phyloP scores from a whole-genome alignment of 495 filamentous ascomycete genomes.

The Aspergillus funiculosus region DNA sequence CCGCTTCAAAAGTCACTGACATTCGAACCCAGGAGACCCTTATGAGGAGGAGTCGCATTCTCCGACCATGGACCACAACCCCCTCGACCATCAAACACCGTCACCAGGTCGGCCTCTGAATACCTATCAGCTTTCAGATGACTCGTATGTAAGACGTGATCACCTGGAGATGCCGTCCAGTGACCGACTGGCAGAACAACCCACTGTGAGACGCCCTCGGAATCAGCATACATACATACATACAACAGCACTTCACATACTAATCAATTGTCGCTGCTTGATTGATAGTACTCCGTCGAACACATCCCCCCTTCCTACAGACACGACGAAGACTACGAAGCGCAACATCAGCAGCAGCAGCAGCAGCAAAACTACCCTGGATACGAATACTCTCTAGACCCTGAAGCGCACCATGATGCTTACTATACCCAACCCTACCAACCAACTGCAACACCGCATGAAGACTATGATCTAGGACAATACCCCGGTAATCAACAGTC shows the following conservation, averaged over 20 bases:
- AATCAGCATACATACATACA: no score
- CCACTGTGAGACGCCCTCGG: conserved; percentile 51
- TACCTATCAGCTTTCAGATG: conserved; percentile 68
- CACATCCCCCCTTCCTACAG: conserved; percentile 66
- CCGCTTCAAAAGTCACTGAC: conserved; percentile 11
- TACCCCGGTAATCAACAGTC: conserved; percentile 44
- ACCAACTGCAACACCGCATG: conserved; percentile 49
- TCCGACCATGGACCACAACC: conserved; percentile 46
- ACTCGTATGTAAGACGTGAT: conserved; percentile 47
- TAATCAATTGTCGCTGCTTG: conserved; percentile 3
- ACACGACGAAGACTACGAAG: conserved; percentile 60
- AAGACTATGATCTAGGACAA: conserved; percentile 52
- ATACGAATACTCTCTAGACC: conserved; percentile 68
- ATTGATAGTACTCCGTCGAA: conserved; percentile 76
- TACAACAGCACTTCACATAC: neutral
- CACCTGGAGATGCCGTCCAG: conserved; percentile 67
- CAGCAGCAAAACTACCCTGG: conserved; percentile 40
- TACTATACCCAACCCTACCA: conserved; percentile 82
- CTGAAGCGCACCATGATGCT: conserved; percentile 76
- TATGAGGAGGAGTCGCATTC: conserved; percentile 57
- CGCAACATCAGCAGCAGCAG: no score
- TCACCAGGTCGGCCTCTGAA: conserved; percentile 54
- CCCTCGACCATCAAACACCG: conserved; percentile 50
- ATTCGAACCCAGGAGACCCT: conserved; percentile 29
- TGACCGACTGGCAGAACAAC: conserved; percentile 65